Percentiles rank a stretch among this genome's conserved stretches.
Conservation (phyloP, 2,329 filamentous ascomycete species). For the Cladorrhinum sp. region DNA sequence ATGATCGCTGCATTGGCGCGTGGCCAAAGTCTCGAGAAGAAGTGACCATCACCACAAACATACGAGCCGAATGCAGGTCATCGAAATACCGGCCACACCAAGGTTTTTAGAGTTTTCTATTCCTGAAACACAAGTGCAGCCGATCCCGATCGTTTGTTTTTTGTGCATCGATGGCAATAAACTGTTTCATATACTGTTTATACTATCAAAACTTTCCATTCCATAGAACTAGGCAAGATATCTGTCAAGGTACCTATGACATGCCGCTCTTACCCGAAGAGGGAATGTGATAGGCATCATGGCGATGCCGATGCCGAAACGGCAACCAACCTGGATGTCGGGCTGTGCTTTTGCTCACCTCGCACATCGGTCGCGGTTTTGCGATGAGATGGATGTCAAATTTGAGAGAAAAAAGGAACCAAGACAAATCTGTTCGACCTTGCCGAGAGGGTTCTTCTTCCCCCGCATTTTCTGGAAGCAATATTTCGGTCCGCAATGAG, state of each 20-base stretch:
- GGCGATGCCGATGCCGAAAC: neutral
- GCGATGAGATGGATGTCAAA: neutral
- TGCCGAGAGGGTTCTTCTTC: neutral
- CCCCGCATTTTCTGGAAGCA: neutral
- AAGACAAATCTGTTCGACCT: neutral
- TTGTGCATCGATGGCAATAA: neutral
- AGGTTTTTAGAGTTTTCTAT: neutral
- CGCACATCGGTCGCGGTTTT: neutral
- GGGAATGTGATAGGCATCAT: too few relatives aligned
- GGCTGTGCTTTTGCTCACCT: neutral
- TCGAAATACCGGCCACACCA: neutral
- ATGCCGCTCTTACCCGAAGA: neutral
- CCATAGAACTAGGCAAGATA: neutral
- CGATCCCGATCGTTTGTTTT: neutral
- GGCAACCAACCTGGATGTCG: neutral
- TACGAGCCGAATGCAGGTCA: slow-evolving; percentile 1
- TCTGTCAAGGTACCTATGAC: slow-evolving; percentile 3
- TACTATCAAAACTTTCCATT: neutral
- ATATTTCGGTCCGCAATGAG: neutral
- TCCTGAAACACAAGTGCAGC: neutral
- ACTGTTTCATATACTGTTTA: neutral
- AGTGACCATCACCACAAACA: neutral
- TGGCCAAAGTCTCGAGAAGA: too few relatives aligned
- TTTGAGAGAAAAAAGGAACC: neutral
- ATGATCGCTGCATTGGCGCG: slow-evolving; percentile 3